These are phyloP conservation scores for Candida taoyuanica DNA, from an alignment of 805 yeast species.

Conservation along the genomic window DNA sequence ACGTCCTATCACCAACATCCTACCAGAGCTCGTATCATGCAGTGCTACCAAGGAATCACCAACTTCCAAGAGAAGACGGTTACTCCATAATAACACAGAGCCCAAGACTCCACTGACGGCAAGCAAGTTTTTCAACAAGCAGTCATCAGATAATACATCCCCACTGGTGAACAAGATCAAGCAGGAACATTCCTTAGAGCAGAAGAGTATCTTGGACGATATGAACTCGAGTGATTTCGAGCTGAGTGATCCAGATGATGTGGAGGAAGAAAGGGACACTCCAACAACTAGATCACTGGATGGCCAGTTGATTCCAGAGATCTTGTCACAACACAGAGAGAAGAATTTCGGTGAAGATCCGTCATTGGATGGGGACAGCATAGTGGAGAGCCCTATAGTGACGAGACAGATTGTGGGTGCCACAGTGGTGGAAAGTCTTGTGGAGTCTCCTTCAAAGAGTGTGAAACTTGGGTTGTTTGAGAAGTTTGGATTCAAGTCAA, in stretches of 20 bases:
- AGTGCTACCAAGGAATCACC: constrained; percentile 18
- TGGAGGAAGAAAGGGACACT: neutral
- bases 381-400: constrained; percentile 6
- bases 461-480: constrained; percentile 13
- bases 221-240: constrained; percentile 26
- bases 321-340: neutral
- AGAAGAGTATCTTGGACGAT: constrained; percentile 1
- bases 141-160: neutral
- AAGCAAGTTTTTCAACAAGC: constrained; percentile 16
- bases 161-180: neutral
- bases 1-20: neutral
- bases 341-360: neutral
- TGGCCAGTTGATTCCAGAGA: neutral
- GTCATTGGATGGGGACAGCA: constrained; percentile 4
- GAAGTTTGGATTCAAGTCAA: constrained; percentile 11
- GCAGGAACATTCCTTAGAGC: neutral
- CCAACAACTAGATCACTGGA: neutral
- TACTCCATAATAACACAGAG: constrained; percentile 12
- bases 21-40: neutral
- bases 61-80: constrained; percentile 19
- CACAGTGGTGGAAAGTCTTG: neutral
- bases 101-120: constrained; percentile 7
- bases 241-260: constrained; percentile 26
- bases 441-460: neutral
- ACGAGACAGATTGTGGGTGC: constrained; percentile 3